Conservation (phyloP, 139 green algal genomes). For the Chlorella sp. region DNA sequence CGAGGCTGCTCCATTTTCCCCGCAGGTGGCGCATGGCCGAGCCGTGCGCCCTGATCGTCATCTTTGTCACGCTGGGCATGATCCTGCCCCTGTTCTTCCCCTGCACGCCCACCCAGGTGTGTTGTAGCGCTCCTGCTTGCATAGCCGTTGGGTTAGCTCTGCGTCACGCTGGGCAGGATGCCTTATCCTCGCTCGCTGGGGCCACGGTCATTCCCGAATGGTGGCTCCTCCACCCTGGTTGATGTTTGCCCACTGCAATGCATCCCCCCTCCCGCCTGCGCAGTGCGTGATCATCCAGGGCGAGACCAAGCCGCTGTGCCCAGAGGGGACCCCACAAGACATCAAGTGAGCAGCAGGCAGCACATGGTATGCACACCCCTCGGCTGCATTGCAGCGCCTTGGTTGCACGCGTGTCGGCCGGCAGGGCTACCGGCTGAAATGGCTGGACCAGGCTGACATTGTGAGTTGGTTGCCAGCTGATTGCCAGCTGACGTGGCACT, state of each 20-base stretch:
- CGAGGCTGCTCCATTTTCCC: too few species aligned
- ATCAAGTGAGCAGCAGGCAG: constrained; percentile 37
- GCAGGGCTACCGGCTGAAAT: too few species aligned
- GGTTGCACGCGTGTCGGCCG: background rate
- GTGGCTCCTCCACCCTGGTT: background rate
- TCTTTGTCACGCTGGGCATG: constrained; percentile 83
- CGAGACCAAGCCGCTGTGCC: constrained; percentile 55
- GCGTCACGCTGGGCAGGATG: background rate
- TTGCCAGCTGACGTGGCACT: too few species aligned
- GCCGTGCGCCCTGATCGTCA: constrained; percentile 72
- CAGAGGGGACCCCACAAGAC: constrained; percentile 47
- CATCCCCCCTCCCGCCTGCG: too few species aligned
- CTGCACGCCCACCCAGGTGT: constrained; percentile 65
- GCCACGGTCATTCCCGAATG: background rate
- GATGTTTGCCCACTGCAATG: background rate
- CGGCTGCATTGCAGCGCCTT: too few species aligned
- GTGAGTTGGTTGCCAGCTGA: too few species aligned
- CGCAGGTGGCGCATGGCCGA: constrained; percentile 64
- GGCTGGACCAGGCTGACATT: too few species aligned
- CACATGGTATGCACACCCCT: too few species aligned
- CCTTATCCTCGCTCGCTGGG: background rate
- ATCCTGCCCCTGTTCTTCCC: constrained; percentile 85
- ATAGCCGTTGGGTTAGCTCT: background rate
- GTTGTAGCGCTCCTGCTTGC: background rate
- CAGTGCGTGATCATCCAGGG: constrained; percentile 57